Conservation (phyloP, 1,284 basidiomycete species). For the Pterula multifida region DNA sequence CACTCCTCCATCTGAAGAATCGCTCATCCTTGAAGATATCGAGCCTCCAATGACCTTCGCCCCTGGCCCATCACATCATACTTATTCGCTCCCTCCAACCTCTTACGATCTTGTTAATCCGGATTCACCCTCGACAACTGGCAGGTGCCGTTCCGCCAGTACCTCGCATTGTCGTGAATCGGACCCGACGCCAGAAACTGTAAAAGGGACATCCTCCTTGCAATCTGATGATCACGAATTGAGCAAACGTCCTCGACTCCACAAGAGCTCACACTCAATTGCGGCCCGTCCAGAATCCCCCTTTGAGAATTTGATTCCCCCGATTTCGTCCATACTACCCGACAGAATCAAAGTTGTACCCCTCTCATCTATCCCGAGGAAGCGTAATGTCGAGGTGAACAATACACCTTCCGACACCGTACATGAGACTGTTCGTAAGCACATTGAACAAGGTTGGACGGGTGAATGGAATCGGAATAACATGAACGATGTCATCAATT, state of each 20-base stretch:
- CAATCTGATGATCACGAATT: too few species aligned
- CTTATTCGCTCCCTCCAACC: background rate
- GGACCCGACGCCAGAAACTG: background rate
- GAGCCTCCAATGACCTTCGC: background rate
- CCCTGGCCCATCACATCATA: background rate
- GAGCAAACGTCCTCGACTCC: too few species aligned
- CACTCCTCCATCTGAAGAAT: background rate
- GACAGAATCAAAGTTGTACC: background rate
- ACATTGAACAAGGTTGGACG: background rate
- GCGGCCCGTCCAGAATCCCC: background rate
- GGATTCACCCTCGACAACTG: background rate
- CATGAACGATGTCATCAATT: background rate
- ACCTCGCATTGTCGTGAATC: background rate
- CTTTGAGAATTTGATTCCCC: background rate
- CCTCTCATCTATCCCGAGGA: background rate
- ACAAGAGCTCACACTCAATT: background rate
- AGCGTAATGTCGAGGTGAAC: too few species aligned
- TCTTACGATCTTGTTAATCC: background rate
- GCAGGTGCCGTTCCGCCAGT: background rate
- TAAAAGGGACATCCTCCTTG: background rate
- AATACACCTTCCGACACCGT: too few species aligned
- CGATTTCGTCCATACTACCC: background rate
- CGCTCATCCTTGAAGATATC: background rate
- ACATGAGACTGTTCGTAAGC: background rate
- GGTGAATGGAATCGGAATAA: background rate